Evolutionary conservation across 73 alveolate species (phyloP), one percentile per base, ranked within the genome.

Genomic region (Halteria grandinella): DNA sequence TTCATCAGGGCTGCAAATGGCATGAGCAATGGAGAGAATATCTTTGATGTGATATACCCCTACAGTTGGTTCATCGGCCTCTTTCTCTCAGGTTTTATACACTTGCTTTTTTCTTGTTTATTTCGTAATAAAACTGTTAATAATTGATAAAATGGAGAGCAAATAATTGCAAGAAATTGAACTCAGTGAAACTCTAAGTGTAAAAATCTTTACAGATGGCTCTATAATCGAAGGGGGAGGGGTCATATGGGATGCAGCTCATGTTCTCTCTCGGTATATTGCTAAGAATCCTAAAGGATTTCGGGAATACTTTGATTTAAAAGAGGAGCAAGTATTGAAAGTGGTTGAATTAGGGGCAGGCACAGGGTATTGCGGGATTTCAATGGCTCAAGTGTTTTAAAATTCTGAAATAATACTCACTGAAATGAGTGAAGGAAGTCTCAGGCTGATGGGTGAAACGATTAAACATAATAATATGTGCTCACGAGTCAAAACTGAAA

Each of bases 161-260:
- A n/a, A n/a, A n/a, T n/a, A n/a, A n/a, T n/a, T n/a, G n/a, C n/a
- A n/a, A n/a, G n/a, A n/a, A n/a, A n/a, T n/a, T n/a, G n/a, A n/a
- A n/a, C n/a, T n/a, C n/a, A n/a, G n/a, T n/a, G n/a, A n/a, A n/a
- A n/a, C n/a, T n/a, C n/a, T n/a, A n/a, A n/a, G n/a, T n/a, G n/a
- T n/a, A n/a, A n/a, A n/a, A n/a, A n/a, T n/a, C n/a, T n/a, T n/a
- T n/a, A n/a, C n/a, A n/a, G n/a, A n/a, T n/a, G n/a, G n/a, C n/a
- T n/a, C n/a, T n/a, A 60, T 60, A 5, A 40, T 40, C 37, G 77
- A 60, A 40, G 77, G 77, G 18, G 77, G 77, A 21, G 77, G 77
- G 7, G 43, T 59, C 21, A 60, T 60, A 3, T 60, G 77, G 77
- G 77, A 60, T 40, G 77, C 77, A 15, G 77, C 77, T 23, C 43